Conservation (phyloP, 257 asterid genomes). For the Nicotiana noctiflora region DNA sequence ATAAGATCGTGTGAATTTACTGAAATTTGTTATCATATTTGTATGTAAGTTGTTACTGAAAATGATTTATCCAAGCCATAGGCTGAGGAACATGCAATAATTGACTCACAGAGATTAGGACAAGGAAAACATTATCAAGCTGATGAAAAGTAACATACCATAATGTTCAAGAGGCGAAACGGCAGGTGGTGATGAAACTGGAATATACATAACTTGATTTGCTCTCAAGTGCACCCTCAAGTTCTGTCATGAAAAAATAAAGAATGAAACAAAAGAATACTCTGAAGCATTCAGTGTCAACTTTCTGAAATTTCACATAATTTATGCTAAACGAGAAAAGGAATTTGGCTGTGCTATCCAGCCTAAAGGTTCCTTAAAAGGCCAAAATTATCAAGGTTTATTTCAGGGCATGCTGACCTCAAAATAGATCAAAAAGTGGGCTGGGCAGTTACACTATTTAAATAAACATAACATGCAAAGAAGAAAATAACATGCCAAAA, state of each 20-base stretch:
- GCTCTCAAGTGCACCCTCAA: constrained; percentile 55
- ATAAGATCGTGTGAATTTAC: background rate
- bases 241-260: constrained; percentile 38
- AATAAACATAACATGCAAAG: background rate
- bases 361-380: background rate
- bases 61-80: background rate
- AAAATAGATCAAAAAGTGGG: background rate
- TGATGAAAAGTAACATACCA: constrained; percentile 28
- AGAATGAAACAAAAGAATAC: background rate
- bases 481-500: background rate
- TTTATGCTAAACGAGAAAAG: background rate
- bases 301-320: background rate
- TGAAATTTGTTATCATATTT: background rate
- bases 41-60: background rate
- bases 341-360: background rate
- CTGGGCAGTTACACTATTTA: background rate
- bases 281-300: background rate
- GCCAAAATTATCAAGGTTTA: background rate
- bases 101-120: background rate
- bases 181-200: constrained; percentile 77
- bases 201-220: constrained; percentile 44
- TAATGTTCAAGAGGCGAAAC: constrained; percentile 43
- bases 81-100: background rate
- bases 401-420: background rate
- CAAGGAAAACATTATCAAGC: background rate